Evolutionary conservation across 257 asterid genomes (phyloP), one percentile per base, ranked within the genome.

Genomic region (Thymus mandschuricus): DNA sequence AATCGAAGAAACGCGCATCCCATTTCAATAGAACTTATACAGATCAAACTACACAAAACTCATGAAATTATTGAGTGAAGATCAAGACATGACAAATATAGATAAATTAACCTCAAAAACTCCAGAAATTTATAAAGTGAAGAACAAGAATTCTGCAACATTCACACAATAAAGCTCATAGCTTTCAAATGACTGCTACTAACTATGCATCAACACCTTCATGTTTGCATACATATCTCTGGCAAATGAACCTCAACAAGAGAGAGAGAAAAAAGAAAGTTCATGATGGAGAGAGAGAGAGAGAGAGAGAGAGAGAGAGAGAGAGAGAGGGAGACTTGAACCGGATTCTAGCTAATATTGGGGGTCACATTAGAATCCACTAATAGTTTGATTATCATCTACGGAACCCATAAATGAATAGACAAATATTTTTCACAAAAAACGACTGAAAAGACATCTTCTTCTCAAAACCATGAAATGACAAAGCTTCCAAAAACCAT

Each of bases 291-390:
- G 34, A 15, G 38, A 59, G 33, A 6, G 8, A 50, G 40, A 28
- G 27, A 68, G 61, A 46, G 34, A 15, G 38, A 59, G 33, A 6
- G 6, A 50, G 40, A 50, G 40, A 28, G 27, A 68, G 61, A 46
- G 34, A 15, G 38, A 59, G 33, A 6, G 6, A 50, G 40, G n/a
- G 10, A 59, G 55, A 72, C 45, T 61, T 55, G 66, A 65, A 43
- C 15, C 11, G 45, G 68, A 66, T 21, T 30, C 34, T 38, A 66
- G 60, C 77, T 65, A 68, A 77, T 71, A 34, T 71, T 60, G 74
- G 31, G 78, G 78, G 67, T 60, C 60, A 49, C 34, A 21, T 21
- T 50, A 58, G 31, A 59, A 71, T 55, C 28, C 66, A 59, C 43
- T 12, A 61, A 62, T 31, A 45, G 69, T 30, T 68, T 5, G 48